These are phyloP conservation scores for Priceomyces castillae DNA, from an alignment of 805 yeast species.

Conservation along the genomic window DNA sequence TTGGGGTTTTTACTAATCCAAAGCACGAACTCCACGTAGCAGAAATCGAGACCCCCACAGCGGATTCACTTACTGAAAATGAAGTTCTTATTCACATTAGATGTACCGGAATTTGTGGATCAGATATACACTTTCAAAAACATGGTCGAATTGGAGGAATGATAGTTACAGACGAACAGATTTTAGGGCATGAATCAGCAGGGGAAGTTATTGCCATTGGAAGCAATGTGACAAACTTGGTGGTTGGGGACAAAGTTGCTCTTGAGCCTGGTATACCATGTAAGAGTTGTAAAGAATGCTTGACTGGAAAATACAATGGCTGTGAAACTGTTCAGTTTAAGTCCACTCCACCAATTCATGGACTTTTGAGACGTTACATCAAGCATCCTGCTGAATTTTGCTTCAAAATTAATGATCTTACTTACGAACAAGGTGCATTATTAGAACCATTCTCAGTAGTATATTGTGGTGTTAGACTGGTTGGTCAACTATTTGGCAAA, in stretches of 20 bases:
- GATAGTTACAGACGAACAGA: constrained; percentile 15
- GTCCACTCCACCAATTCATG: constrained; percentile 9
- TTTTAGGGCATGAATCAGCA: constrained; percentile 45
- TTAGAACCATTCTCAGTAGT: constrained; percentile 25
- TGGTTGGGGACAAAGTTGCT: constrained; percentile 48
- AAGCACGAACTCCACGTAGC: constrained; percentile 8
- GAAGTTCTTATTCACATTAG: constrained; percentile 20
- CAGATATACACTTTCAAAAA: constrained; percentile 22
- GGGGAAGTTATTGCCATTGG: constrained; percentile 51
- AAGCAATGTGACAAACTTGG: constrained; percentile 39
- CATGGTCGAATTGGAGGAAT: constrained; percentile 27
- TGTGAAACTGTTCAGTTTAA: constrained; percentile 4
- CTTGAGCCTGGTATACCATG: constrained; percentile 58
- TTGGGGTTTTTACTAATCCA: constrained; percentile 11
- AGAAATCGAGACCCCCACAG: constrained; percentile 3
- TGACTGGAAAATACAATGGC: constrained; percentile 9
- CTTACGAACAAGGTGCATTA: constrained; percentile 24
- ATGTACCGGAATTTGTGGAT: constrained; percentile 23
- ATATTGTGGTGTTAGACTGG: constrained; percentile 20
- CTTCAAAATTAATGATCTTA: constrained; percentile 7
- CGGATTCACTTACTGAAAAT: constrained; percentile 7
- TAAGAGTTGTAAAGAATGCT: constrained; percentile 19
- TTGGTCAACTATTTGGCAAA: constrained; percentile 15
- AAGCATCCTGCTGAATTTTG: constrained; percentile 9
- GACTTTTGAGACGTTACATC: constrained; percentile 9